These are phyloP conservation scores for Panus rudis DNA, from an alignment of 768 basidiomycete species.

Conservation along the genomic window DNA sequence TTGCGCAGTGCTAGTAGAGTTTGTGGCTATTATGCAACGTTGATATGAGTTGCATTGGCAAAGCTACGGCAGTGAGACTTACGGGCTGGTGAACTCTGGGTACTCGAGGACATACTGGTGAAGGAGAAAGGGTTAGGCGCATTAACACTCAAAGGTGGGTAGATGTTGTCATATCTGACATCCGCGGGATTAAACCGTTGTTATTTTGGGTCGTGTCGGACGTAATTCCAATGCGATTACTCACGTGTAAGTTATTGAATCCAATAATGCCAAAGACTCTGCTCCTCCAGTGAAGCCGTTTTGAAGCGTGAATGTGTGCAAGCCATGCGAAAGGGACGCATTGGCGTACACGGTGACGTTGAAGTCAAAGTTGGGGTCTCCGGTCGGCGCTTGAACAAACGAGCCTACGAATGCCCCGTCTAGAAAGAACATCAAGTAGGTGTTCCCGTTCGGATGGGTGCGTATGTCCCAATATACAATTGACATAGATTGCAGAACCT, in stretches of 20 bases:
- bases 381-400: constrained; percentile 19
- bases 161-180: background rate
- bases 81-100: background rate
- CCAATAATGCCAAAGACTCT: constrained; percentile 6
- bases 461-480: constrained; percentile 28
- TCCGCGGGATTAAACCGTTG: background rate
- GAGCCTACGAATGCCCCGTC: constrained; percentile 27
- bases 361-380: constrained; percentile 22
- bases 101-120: background rate
- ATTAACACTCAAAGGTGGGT: background rate
- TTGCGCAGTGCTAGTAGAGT: background rate
- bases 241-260: constrained; percentile 10
- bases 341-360: constrained; percentile 29
- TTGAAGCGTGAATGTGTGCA: constrained; percentile 4
- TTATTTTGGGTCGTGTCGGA: background rate
- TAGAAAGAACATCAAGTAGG: constrained; percentile 33
- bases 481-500: constrained; percentile 42
- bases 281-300: constrained; percentile 6
- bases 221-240: background rate
- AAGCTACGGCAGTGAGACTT: background rate
- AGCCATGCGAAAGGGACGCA: constrained; percentile 19
- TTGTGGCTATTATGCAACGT: background rate
- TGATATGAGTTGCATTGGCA: background rate
- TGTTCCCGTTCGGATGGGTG: constrained; percentile 17
- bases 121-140: background rate